Conservation (phyloP, 2,329 filamentous ascomycete genomes). For the Aspergillus felis region DNA sequence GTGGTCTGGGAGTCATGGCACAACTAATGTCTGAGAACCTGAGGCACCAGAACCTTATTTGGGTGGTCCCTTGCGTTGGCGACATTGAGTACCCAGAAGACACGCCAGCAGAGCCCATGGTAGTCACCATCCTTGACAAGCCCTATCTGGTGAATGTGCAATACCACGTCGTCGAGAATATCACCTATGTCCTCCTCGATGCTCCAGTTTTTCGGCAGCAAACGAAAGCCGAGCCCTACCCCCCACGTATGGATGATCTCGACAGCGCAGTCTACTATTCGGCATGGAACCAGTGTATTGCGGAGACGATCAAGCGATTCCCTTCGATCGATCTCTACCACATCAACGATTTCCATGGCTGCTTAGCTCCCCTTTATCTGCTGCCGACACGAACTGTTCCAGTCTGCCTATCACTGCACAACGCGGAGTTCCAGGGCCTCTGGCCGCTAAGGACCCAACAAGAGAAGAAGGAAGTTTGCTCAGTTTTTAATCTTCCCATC, state of each 20-base stretch:
- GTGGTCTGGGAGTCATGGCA: constrained; percentile 67
- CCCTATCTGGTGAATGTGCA: constrained; percentile 61
- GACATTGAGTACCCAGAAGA: constrained; percentile 62
- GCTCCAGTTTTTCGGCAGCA: constrained; percentile 64
- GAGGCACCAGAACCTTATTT: constrained; percentile 62
- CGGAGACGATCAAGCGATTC: constrained; percentile 60
- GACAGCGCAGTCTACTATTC: constrained; percentile 66
- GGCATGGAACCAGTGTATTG: constrained; percentile 68
- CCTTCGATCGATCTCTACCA: constrained; percentile 60
- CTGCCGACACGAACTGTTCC: constrained; percentile 60
- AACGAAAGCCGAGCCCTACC: constrained; percentile 60
- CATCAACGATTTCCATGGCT: constrained; percentile 64
- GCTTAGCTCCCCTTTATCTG: constrained; percentile 61
- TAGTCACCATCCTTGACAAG: constrained; percentile 58
- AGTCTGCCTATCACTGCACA: constrained; percentile 62
- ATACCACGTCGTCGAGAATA: constrained; percentile 61
- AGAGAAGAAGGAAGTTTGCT: constrained; percentile 61
- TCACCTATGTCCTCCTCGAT: constrained; percentile 65
- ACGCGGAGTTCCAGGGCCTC: constrained; percentile 65
- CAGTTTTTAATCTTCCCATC: constrained; percentile 59
- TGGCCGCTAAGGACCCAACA: constrained; percentile 63
- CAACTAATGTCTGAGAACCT: constrained; percentile 65
- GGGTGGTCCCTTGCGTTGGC: constrained; percentile 61
- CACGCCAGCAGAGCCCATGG: constrained; percentile 57
- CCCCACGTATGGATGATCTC: constrained; percentile 65